Evolutionary conservation across 306 rosid genomes (phyloP), one percentile per base, ranked within the genome.

Genomic region (Prunus armeniaca): DNA sequence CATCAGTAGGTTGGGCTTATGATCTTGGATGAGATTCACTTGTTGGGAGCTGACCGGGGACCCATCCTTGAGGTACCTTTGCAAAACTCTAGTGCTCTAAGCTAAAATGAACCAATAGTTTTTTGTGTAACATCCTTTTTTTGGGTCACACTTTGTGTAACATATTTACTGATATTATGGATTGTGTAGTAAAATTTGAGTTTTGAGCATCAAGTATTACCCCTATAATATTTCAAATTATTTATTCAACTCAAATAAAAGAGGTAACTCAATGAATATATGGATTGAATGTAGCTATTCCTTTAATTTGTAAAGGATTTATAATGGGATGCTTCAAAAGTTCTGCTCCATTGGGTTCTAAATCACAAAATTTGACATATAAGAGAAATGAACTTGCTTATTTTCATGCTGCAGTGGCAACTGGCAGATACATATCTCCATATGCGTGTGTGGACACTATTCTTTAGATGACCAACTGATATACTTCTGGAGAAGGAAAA

Each of bases 1-100:
- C 72, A 64, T 78, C 76, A 76, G 77, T 80, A 94, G 98, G 98
- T 95, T 84, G 98, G 97, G 38, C 96, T 95, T 67, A 58, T 95
- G 87, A 86, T 95, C 72, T 81, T 95, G 90, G 98, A 95, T 85
- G 98, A 95, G 85, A 92, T 95, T 82, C 98, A 95, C 86, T 88
- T 95, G 76, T 69, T 95, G 84, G 98, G 98, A 78, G 98, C 98
- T 81, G 98, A 95, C 80, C 95, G 97, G 70, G 98, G 98, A 57
- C 98, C 98, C 28, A 95, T 95, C 77, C 97, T 95, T 63, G 98
- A 95, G 98, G 98, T 91, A 94, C 50, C 49, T 80, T 43, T 65
- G 62, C 76, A 47, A 57, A 62, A 76, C 18, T 76, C 20, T n/a
- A 55, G 62, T 71, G 62, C 69, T 72, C 57, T 43, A 67, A 47